These are phyloP conservation scores for Tricholoma bakamatsutake DNA, from an alignment of 768 basidiomycete genomes.

Conservation along the genomic window DNA sequence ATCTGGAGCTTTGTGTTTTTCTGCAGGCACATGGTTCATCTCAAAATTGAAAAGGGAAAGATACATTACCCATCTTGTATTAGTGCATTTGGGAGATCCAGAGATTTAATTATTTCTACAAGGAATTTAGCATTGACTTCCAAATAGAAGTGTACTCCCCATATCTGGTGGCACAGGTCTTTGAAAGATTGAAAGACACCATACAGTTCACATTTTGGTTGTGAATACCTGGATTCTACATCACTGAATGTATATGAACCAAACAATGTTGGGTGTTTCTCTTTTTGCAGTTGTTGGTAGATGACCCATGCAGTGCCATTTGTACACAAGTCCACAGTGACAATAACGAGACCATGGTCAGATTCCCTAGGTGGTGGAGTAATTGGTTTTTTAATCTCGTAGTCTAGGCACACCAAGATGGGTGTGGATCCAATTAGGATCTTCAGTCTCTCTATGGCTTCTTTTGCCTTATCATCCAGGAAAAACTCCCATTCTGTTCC, in stretches of 20 bases:
- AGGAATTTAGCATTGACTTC: slow-evolving; percentile 32
- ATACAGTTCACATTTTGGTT: slow-evolving; percentile 33
- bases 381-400: slow-evolving; percentile 9
- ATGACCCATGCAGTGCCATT: slow-evolving; percentile 30
- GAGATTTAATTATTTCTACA: slow-evolving; percentile 29
- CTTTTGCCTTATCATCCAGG: slow-evolving; percentile 15
- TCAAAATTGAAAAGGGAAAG: slow-evolving; percentile 31
- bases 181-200: slow-evolving; percentile 28
- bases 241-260: slow-evolving; percentile 30
- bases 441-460: slow-evolving; percentile 24
- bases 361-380: slow-evolving; percentile 3
- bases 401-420: slow-evolving; percentile 27
- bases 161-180: slow-evolving; percentile 21
- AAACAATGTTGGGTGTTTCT: too few species aligned
- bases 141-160: slow-evolving; percentile 25
- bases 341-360: slow-evolving; percentile 21
- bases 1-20: slow-evolving; percentile 25
- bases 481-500: slow-evolving; percentile 15
- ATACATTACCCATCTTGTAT: slow-evolving; percentile 35
- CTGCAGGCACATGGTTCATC: slow-evolving; percentile 28
- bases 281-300: too few species aligned
- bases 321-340: slow-evolving; percentile 28
- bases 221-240: slow-evolving; percentile 25
- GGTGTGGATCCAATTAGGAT: slow-evolving; percentile 14
- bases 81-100: slow-evolving; percentile 28